phyloP scores from a whole-genome alignment of 306 rosid genomes.

The Cucurbita pepo region DNA sequence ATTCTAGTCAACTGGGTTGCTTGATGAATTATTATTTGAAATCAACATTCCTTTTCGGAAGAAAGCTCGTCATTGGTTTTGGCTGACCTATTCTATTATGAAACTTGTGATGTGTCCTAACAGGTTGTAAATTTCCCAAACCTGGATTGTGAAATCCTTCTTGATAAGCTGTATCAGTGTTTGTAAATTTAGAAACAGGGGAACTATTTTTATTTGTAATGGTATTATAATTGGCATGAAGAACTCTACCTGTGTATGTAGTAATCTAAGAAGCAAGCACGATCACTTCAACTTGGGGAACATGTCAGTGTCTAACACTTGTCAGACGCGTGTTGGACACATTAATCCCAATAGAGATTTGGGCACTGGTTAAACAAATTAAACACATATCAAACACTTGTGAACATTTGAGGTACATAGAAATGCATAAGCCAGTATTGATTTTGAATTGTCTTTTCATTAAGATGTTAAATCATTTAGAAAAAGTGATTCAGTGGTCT shows the following conservation, averaged over 20 bases:
- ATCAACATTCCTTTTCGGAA: not conserved
- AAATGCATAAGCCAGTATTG: not conserved
- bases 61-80: not conserved
- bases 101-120: too few relatives aligned
- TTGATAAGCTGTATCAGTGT: not conserved
- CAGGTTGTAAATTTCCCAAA: not conserved
- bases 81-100: not conserved
- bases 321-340: not conserved
- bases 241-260: not conserved
- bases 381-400: not conserved
- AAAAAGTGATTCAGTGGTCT: not conserved
- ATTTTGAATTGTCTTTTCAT: not conserved
- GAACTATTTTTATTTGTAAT: not conserved
- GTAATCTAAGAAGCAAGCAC: not conserved
- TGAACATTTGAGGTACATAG: not conserved
- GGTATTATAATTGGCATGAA: not conserved
- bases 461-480: not conserved
- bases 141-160: not conserved
- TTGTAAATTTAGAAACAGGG: not conserved
- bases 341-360: not conserved
- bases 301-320: not conserved
- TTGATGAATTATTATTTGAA: not conserved
- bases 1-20: not conserved
- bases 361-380: not conserved
- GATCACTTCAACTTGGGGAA: not conserved